Evolutionary conservation across 352 stramenopile species (phyloP).

Genomic region (Globisporangium mamillatum): DNA sequence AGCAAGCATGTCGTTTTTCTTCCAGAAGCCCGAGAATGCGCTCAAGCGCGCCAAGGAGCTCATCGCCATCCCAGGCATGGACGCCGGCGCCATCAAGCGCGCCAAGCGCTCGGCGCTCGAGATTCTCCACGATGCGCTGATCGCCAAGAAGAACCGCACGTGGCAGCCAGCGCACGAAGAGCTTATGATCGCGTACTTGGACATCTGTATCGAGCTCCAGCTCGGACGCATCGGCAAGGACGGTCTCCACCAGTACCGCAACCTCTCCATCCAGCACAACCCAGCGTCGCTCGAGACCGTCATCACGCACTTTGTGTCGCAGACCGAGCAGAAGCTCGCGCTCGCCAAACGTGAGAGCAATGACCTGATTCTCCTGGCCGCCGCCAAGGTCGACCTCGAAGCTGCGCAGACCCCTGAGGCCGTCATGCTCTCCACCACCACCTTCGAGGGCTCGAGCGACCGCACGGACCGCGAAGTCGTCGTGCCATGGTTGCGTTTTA

Average conservation of each 20-base stretch:
- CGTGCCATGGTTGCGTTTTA: slow-evolving; percentile 92
- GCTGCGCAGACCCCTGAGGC: slow-evolving; percentile 93
- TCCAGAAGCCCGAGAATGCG: slow-evolving; percentile 91
- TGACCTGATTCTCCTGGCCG: slow-evolving; percentile 75
- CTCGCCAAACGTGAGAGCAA: slow-evolving; percentile 85
- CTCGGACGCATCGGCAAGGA: slow-evolving; percentile 95
- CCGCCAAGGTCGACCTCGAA: slow-evolving; percentile 88
- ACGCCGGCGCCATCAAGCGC: slow-evolving; percentile 64
- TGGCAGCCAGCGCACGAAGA: slow-evolving; percentile 97
- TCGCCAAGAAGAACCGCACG: slow-evolving; percentile 93
- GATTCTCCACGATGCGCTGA: slow-evolving; percentile 93
- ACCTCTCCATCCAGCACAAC: slow-evolving; percentile 93
- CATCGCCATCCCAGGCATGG: slow-evolving; percentile 70
- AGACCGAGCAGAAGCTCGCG: slow-evolving; percentile 87
- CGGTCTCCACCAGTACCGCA: slow-evolving; percentile 98
- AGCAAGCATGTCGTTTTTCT: slow-evolving; percentile 73
- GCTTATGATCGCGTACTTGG: slow-evolving; percentile 96
- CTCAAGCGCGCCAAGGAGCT: slow-evolving; percentile 90
- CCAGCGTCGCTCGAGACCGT: slow-evolving; percentile 94
- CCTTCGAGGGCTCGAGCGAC: slow-evolving; percentile 92
- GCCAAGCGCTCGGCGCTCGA: slow-evolving; percentile 82
- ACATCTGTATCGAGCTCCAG: slow-evolving; percentile 96
- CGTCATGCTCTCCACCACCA: slow-evolving; percentile 97
- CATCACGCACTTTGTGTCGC: slow-evolving; percentile 90
- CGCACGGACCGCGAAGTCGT: slow-evolving; percentile 94